phyloP scores from a whole-genome alignment of 768 basidiomycete genomes.

The Suillus decipiens region DNA sequence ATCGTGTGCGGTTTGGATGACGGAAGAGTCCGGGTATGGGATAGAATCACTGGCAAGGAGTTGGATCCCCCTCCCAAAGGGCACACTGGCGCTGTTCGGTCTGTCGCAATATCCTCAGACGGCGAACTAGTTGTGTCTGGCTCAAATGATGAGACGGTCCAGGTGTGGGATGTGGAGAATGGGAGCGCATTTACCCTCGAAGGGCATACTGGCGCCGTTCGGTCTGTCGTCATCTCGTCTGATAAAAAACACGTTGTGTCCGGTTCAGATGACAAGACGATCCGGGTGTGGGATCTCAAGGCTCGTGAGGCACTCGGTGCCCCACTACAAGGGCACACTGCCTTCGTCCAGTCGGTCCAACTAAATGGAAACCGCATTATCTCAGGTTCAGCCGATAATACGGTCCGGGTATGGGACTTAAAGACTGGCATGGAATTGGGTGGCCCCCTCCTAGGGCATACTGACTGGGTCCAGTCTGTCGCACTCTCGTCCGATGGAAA shows the following conservation, averaged over 20 bases:
- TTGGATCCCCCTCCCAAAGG: background rate
- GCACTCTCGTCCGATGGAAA: constrained; percentile 3
- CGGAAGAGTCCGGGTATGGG: background rate
- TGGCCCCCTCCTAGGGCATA: background rate
- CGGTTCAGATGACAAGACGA: constrained; percentile 8
- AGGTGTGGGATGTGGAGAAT: constrained; percentile 5
- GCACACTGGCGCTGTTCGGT: background rate
- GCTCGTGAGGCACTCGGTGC: background rate
- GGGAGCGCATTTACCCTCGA: background rate
- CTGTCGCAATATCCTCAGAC: background rate
- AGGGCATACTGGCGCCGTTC: background rate
- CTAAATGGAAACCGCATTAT: background rate
- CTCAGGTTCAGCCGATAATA: background rate
- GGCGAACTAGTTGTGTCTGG: constrained; percentile 12
- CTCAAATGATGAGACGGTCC: constrained; percentile 11
- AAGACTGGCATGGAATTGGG: background rate
- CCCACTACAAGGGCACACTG: background rate
- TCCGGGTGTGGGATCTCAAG: constrained; percentile 4
- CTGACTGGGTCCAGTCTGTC: background rate
- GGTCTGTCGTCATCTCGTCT: background rate
- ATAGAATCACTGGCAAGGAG: background rate
- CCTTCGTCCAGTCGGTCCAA: background rate
- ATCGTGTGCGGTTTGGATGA: background rate
- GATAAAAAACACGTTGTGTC: constrained; percentile 3
- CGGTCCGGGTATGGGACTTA: background rate